A percentile compares a stretch with the other conserved stretches of the same genome.
Evolutionary conservation across 768 basidiomycete genomes (phyloP).

Genomic region (Mycena polygramma): DNA sequence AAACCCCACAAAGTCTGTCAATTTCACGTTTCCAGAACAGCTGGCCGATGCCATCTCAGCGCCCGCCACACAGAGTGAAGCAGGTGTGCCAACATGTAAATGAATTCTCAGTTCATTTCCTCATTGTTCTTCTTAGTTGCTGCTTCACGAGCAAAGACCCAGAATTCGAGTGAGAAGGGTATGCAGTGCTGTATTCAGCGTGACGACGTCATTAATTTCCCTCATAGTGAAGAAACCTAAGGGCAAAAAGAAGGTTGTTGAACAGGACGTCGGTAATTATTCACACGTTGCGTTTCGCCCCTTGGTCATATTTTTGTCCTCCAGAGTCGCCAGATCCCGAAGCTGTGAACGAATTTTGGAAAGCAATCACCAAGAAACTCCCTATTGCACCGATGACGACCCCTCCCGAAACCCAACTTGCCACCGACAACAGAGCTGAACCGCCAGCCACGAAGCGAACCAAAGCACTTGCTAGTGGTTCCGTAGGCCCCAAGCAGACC

Average conservation of each 20-base stretch:
- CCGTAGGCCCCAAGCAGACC: slow-evolving; percentile 6
- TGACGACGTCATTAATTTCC: not conserved
- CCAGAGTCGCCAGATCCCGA: slow-evolving; percentile 2
- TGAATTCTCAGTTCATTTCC: too few relatives aligned
- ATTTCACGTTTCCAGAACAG: slow-evolving; percentile 16
- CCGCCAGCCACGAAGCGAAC: not conserved
- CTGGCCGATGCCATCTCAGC: not conserved
- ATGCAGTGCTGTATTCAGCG: not conserved
- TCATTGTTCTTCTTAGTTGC: not conserved
- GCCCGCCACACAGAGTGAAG: not conserved
- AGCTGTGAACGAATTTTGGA: slow-evolving; percentile 12
- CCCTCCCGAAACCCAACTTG: slow-evolving; percentile 1
- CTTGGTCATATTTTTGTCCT: slow-evolving; percentile 1
- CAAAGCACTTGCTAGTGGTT: not conserved
- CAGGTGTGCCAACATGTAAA: slow-evolving; percentile 7
- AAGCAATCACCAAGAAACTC: not conserved
- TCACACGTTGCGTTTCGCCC: slow-evolving; percentile 1
- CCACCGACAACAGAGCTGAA: not conserved
- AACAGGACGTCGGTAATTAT: slow-evolving; percentile 34
- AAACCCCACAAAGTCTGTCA: slow-evolving; percentile 12
- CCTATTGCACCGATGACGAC: not conserved
- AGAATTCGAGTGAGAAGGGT: slow-evolving; percentile 16
- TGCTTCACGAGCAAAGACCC: not conserved
- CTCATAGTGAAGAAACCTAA: slow-evolving; percentile 21
- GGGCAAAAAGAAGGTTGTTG: slow-evolving; percentile 22